Conservation (phyloP, 2,329 filamentous ascomycete species). For the Aspergillus ochraceoroseus region DNA sequence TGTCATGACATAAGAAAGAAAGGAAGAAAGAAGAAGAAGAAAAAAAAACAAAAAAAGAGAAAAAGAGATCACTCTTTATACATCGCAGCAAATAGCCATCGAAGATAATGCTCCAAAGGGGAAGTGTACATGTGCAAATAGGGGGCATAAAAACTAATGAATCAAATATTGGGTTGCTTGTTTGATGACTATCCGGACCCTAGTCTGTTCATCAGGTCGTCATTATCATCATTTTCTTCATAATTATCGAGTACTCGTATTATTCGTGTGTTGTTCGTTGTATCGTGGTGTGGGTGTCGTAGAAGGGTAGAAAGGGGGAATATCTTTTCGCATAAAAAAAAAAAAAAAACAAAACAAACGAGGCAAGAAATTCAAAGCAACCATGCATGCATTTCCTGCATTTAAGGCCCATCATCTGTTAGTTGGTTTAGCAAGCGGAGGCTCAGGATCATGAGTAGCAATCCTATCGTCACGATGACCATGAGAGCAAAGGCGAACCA, state of each 20-base stretch:
- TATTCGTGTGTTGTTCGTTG: conserved; percentile 19
- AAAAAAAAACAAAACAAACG: conserved; percentile 9
- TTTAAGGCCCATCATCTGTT: conserved; percentile 39
- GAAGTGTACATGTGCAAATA: conserved; percentile 11
- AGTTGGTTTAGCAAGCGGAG: conserved; percentile 69
- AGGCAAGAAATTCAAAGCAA: conserved; percentile 3
- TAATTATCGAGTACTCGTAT: conserved; percentile 16
- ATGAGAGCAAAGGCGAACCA: conserved; percentile 95
- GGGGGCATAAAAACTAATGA: neutral
- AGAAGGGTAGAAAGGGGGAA: neutral
- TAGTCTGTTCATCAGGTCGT: neutral
- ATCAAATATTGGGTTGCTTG: neutral
- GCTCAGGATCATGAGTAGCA: conserved; percentile 95
- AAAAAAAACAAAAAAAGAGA: conserved; percentile 2
- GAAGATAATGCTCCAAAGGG: neutral
- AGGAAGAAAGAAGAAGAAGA: neutral
- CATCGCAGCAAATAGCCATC: conserved; percentile 9
- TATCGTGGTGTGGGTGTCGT: conserved; percentile 12
- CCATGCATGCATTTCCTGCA: neutral
- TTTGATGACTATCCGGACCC: conserved; percentile 1
- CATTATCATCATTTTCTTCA: conserved; percentile 10
- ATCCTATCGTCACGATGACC: conserved; percentile 89
- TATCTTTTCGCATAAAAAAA: conserved; percentile 2
- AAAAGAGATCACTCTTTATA: conserved; percentile 8
- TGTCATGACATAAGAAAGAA: neutral